phyloP scores from a whole-genome alignment of 106 monocot species.

The Platanthera zijinensis region DNA sequence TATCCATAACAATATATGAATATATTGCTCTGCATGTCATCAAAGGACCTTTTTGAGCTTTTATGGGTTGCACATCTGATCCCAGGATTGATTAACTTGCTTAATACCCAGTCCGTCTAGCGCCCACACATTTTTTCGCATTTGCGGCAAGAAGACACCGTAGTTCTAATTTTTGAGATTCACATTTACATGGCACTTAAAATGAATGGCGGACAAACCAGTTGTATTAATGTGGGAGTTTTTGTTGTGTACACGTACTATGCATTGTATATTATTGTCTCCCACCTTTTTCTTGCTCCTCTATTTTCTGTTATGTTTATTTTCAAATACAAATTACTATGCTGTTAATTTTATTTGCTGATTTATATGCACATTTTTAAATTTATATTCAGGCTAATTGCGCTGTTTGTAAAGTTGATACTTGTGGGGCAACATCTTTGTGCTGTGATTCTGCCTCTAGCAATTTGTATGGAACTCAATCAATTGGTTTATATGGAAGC shows the following conservation, averaged over 20 bases:
- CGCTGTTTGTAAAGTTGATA: constrained; percentile 81
- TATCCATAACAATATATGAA: too few relatives aligned
- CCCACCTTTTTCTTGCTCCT: not conserved
- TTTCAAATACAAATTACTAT: not conserved
- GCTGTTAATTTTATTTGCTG: not conserved
- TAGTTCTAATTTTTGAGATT: not conserved
- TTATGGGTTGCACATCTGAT: not conserved
- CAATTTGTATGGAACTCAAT: constrained; percentile 84
- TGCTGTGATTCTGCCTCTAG: constrained; percentile 51
- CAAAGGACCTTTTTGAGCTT: not conserved
- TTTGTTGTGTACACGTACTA: not conserved
- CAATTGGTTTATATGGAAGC: constrained; percentile 82
- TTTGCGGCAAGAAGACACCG: too few relatives aligned
- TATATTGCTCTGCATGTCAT: too few relatives aligned
- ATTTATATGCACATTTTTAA: not conserved
- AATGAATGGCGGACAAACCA: not conserved
- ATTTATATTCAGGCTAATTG: constrained; percentile 58
- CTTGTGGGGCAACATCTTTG: constrained; percentile 76
- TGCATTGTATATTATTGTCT: too few relatives aligned
- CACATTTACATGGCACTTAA: not conserved
- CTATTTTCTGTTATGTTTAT: not conserved
- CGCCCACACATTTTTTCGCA: too few relatives aligned
- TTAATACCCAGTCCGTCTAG: not conserved
- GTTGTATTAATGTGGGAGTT: not conserved
- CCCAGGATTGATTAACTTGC: not conserved